A percentile compares a stretch with the other conserved stretches of the same genome.
These are phyloP conservation scores for Brassica rapa DNA, from an alignment of 345 rosid genomes.

Conservation along the genomic window DNA sequence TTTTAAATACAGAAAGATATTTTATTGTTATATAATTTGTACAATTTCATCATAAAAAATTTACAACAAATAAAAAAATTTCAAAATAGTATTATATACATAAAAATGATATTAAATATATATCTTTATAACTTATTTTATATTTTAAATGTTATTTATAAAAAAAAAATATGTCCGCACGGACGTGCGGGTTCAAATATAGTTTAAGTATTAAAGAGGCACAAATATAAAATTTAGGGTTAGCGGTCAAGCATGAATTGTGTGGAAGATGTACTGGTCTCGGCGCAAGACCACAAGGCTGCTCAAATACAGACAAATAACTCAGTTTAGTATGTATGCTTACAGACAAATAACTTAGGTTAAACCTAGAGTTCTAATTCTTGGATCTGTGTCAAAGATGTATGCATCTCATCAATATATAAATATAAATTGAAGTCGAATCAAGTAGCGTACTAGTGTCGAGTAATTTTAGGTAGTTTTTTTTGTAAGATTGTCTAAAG, in stretches of 20 bases:
- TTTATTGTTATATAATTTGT: too few relatives aligned
- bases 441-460: background rate
- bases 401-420: background rate
- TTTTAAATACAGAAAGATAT: too few relatives aligned
- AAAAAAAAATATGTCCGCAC: too few relatives aligned
- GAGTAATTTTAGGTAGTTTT: background rate
- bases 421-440: background rate
- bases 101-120: too few relatives aligned
- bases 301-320: background rate
- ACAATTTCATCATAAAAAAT: too few relatives aligned
- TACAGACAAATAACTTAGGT: background rate
- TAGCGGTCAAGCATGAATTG: background rate
- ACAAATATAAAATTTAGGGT: background rate
- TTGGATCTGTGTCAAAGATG: background rate
- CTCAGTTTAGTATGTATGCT: background rate
- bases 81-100: too few relatives aligned
- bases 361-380: background rate
- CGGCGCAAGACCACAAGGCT: background rate
- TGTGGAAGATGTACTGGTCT: background rate
- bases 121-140: too few relatives aligned
- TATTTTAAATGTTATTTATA: too few relatives aligned
- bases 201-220: background rate
- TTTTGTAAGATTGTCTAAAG: background rate
- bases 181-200: too few relatives aligned
- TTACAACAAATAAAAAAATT: too few relatives aligned